Conservation (phyloP, 345 rosid species). For the Erodium maritimum region DNA sequence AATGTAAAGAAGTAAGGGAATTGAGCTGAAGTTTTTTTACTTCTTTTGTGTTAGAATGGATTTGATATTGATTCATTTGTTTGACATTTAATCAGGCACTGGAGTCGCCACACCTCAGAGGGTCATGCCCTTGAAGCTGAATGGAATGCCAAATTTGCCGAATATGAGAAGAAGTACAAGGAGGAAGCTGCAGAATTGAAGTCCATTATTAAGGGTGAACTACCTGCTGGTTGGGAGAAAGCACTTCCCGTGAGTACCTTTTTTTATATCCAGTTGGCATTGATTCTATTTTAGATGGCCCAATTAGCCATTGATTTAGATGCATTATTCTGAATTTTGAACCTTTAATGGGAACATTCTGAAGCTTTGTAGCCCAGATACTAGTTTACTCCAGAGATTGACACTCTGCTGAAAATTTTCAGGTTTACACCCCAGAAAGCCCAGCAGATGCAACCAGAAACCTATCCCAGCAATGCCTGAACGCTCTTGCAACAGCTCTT, state of each 20-base stretch:
- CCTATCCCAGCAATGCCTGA: slow-evolving; percentile 82
- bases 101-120: slow-evolving; percentile 73
- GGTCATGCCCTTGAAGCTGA: slow-evolving; percentile 78
- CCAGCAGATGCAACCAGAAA: slow-evolving; percentile 94
- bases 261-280: not conserved
- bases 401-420: slow-evolving; percentile 17
- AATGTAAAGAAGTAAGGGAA: slow-evolving; percentile 64
- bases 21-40: not conserved
- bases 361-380: no score
- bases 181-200: slow-evolving; percentile 93
- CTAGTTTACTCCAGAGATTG: not conserved
- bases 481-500: slow-evolving; percentile 65
- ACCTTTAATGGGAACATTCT: not conserved
- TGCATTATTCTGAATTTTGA: not conserved
- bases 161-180: slow-evolving; percentile 72
- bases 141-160: slow-evolving; percentile 81
- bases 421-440: slow-evolving; percentile 80
- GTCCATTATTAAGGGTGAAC: slow-evolving; percentile 59
- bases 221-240: slow-evolving; percentile 90
- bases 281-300: not conserved
- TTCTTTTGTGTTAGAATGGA: not conserved
- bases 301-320: not conserved
- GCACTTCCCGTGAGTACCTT: slow-evolving; percentile 69
- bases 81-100: slow-evolving; percentile 47
- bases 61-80: slow-evolving; percentile 5